Percentiles rank a stretch among this genome's conserved stretches.
Evolutionary conservation across 768 basidiomycete genomes (phyloP).

Genomic region (Suillus paluster): DNA sequence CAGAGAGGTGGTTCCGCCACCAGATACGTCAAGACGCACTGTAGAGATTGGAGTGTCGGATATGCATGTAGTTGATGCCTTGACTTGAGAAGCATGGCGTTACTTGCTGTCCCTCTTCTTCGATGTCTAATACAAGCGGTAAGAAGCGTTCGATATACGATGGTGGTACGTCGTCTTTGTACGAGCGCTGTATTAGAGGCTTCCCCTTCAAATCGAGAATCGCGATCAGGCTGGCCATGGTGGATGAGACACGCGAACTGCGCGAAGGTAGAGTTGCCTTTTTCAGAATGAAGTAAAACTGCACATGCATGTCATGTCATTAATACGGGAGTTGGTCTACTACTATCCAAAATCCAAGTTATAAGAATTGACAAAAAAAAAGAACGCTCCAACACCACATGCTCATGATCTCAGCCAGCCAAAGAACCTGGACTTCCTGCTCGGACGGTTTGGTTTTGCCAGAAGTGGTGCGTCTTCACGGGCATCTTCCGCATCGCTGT

Average conservation of each 20-base stretch:
- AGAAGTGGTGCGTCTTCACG: neutral
- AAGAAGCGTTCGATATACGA: constrained; percentile 93
- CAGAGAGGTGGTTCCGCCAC: neutral
- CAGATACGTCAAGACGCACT: constrained; percentile 53
- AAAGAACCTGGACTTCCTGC: neutral
- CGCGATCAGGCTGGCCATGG: constrained; percentile 76
- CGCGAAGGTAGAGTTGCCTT: neutral
- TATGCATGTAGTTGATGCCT: constrained; percentile 98
- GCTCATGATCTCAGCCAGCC: neutral
- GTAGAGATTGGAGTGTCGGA: constrained; percentile 97
- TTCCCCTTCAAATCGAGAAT: constrained; percentile 99
- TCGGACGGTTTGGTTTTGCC: neutral
- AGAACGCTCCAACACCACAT: neutral
- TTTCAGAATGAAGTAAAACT: neutral
- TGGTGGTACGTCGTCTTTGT: constrained; percentile 92
- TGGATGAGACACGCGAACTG: constrained; percentile 1
- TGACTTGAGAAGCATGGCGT: constrained; percentile 96
- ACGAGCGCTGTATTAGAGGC: constrained; percentile 94
- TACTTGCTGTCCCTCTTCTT: constrained; percentile 96
- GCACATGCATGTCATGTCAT: neutral
- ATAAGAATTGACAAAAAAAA: neutral
- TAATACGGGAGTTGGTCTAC: neutral
- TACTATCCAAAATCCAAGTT: neutral
- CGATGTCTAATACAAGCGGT: constrained; percentile 90
- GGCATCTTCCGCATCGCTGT: neutral